Evolutionary conservation across 768 basidiomycete genomes (phyloP), one percentile per base, ranked within the genome.

Genomic region (Dacryopinax primogenitus): DNA sequence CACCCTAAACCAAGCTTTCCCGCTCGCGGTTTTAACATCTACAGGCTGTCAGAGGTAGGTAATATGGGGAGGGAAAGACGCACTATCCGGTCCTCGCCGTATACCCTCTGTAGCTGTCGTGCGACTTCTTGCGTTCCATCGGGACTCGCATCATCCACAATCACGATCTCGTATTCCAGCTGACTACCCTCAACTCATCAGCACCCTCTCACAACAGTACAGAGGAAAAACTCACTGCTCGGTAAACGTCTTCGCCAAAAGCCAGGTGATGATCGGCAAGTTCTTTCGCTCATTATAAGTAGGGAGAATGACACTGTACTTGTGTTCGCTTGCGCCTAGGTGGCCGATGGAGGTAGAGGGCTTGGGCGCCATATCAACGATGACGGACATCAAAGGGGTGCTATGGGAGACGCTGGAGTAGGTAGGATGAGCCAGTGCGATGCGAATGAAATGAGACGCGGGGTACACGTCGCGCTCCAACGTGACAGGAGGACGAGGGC

Each of bases 271-370:
- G 64, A 95, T 83, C 0, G 92, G 92, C 18, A 95, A 77, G 72
- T 95, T 94, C 77, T 88, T 90, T 71, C 92, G 84, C 73, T 94
- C 92, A 72, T 95, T 93, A 75, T 94, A 95, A 0, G 92, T 95
- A 33, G 92, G 92, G 1, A 95, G 81, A 71, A 95, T 93, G 67
- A 95, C 90, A 36, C 88, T 90, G 75, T 93, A 93, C 75, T 88
- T 93, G 69, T 76, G 73, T 36, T 45, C 66, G 28, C 47, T 18
- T 61, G 26, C 37, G 18, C 47, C 18, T 63, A 45, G 62, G 18
- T 16, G 23, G 26, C 11, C 26, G n/a, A 33, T 30, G 36, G 30
- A 61, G 13, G 33, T 39, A 28, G 66, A 39, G 15, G 44, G n/a
- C n/a, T 47, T 1, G 26, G 64, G 64, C 3, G 63, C 21, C 66